Conservation (phyloP, 2,329 filamentous ascomycete species). For the Talaromyces funiculosus region DNA sequence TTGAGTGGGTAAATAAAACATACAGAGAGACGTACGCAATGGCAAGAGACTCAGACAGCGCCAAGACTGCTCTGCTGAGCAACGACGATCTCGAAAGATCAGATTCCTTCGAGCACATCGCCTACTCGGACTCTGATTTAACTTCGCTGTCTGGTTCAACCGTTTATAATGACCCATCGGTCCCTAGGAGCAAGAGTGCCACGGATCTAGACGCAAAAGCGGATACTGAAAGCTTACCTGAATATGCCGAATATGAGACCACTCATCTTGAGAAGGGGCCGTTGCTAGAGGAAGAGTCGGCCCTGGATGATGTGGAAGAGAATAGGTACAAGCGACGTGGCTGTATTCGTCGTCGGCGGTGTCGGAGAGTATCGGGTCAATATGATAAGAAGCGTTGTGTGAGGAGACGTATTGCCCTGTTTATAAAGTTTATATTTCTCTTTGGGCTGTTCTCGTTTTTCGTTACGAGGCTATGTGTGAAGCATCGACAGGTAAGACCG, state of each 20-base stretch:
- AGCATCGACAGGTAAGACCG: not conserved
- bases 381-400: conserved; percentile 4
- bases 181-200: not conserved
- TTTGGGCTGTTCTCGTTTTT: conserved; percentile 6
- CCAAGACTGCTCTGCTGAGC: not conserved
- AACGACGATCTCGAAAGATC: not conserved
- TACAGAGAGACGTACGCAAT: not conserved
- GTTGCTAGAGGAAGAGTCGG: not conserved
- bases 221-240: conserved; percentile 5
- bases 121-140: conserved; percentile 2
- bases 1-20: not conserved
- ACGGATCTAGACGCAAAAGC: not conserved
- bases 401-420: conserved; percentile 1
- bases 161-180: not conserved
- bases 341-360: conserved; percentile 1
- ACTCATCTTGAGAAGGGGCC: not conserved
- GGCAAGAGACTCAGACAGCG: not conserved
- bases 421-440: conserved; percentile 1
- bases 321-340: not conserved
- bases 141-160: not conserved
- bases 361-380: not conserved
- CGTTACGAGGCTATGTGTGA: conserved; percentile 2
- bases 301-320: not conserved
- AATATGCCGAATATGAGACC: not conserved
- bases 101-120: conserved; percentile 1